Evolutionary conservation across 1,284 basidiomycete genomes (phyloP).

Genomic region (Pascua guehoae): DNA sequence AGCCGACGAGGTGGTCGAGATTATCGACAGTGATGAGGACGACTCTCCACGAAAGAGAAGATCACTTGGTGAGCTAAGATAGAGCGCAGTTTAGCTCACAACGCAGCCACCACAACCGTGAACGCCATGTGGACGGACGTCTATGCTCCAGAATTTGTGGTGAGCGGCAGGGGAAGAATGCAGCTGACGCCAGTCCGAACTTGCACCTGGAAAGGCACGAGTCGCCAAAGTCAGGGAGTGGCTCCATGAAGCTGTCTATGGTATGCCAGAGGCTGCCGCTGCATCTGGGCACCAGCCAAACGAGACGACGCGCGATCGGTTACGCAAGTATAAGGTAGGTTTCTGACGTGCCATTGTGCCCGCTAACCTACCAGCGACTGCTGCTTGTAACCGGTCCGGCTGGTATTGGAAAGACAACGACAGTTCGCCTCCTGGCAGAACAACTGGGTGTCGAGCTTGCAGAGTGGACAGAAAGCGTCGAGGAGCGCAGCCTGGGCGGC

Average conservation of each 20-base stretch:
- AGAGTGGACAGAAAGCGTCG: slow-evolving; percentile 66
- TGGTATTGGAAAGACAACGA: slow-evolving; percentile 86
- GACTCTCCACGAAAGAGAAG: slow-evolving; percentile 5
- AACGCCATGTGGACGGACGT: slow-evolving; percentile 67
- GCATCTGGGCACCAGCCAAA: slow-evolving; percentile 21
- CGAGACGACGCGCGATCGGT: slow-evolving; percentile 54
- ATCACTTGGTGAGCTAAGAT: not conserved
- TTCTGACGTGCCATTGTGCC: not conserved
- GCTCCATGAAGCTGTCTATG: slow-evolving; percentile 77
- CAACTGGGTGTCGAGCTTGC: slow-evolving; percentile 76
- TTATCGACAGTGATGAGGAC: slow-evolving; percentile 31
- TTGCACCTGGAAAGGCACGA: slow-evolving; percentile 85
- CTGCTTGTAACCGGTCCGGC: slow-evolving; percentile 83
- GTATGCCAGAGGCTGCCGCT: slow-evolving; percentile 23
- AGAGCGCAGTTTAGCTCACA: not conserved
- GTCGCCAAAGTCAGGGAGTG: slow-evolving; percentile 79
- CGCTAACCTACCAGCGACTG: slow-evolving; percentile 59
- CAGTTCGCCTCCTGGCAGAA: slow-evolving; percentile 67
- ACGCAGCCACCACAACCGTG: not conserved
- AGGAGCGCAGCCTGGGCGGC: slow-evolving; percentile 42
- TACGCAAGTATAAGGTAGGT: slow-evolving; percentile 70
- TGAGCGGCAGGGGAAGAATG: slow-evolving; percentile 28
- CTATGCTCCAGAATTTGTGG: slow-evolving; percentile 66
- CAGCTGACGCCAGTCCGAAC: slow-evolving; percentile 57
- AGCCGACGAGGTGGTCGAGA: slow-evolving; percentile 40